A percentile compares a stretch with the other conserved stretches of the same genome.
phyloP scores from a whole-genome alignment of 495 filamentous ascomycete species.

The Lophiotrema nucula region DNA sequence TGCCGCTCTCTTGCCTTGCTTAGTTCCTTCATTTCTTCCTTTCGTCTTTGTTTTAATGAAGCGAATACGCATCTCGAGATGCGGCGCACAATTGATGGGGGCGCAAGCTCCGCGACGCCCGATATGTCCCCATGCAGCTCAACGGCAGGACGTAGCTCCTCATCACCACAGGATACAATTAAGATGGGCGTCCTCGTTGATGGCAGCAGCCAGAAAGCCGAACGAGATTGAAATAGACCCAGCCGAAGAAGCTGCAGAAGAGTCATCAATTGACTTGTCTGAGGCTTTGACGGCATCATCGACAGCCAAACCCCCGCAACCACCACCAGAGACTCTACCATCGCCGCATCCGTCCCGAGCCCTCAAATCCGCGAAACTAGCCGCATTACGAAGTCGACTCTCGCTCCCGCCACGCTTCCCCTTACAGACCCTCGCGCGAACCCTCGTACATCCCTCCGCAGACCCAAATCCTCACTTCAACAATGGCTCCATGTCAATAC shows the following conservation, averaged over 20 bases:
- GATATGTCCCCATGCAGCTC: slow-evolving; percentile 19
- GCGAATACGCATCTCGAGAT: slow-evolving; percentile 67
- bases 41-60: slow-evolving; percentile 54
- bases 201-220: slow-evolving; percentile 1
- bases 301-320: neutral
- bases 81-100: slow-evolving; percentile 66
- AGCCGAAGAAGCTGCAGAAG: neutral
- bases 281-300: no score
- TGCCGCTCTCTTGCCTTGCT: neutral
- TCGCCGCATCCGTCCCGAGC: slow-evolving; percentile 64
- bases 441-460: slow-evolving; percentile 80
- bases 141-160: slow-evolving; percentile 26
- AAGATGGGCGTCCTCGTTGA: slow-evolving; percentile 12
- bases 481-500: slow-evolving; percentile 74
- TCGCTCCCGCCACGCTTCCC: slow-evolving; percentile 78
- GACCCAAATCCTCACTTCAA: slow-evolving; percentile 74
- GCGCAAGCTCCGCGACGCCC: slow-evolving; percentile 16
- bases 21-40: slow-evolving; percentile 12
- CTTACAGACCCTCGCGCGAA: slow-evolving; percentile 77
- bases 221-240: neutral
- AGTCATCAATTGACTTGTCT: no score
- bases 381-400: slow-evolving; percentile 89
- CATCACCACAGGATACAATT: slow-evolving; percentile 30
- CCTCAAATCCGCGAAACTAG: slow-evolving; percentile 80
- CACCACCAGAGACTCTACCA: neutral